These are phyloP conservation scores for Thuidium tamariscinum DNA, from an alignment of 225 moss, liverwort and hornwort genomes.

Conservation along the genomic window DNA sequence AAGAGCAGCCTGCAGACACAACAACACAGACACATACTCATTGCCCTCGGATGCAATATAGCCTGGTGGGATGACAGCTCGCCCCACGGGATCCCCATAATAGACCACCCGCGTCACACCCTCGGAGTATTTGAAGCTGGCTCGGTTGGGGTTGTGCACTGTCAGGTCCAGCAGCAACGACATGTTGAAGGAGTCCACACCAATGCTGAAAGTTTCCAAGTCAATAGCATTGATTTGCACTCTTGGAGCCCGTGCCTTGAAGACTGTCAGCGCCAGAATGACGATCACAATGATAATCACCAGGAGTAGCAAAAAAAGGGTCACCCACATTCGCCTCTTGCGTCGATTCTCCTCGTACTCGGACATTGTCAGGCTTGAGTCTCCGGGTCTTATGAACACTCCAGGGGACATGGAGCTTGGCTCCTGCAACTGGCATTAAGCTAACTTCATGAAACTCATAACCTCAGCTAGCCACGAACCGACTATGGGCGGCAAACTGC, in stretches of 20 bases:
- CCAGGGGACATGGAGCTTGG: not conserved
- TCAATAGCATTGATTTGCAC: conserved; percentile 20
- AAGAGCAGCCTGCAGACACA: conserved; percentile 16
- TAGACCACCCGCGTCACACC: conserved; percentile 15
- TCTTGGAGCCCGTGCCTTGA: conserved; percentile 12
- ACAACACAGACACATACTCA: conserved; percentile 23
- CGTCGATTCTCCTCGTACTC: conserved; percentile 19
- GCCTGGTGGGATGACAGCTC: conserved; percentile 16
- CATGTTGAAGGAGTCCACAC: conserved; percentile 4
- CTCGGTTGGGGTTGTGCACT: conserved; percentile 29
- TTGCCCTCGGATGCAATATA: not conserved
- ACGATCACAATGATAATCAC: not conserved
- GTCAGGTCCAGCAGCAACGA: conserved; percentile 30
- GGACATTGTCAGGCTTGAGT: conserved; percentile 2
- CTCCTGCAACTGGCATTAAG: not conserved
- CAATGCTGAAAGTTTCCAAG: conserved; percentile 15
- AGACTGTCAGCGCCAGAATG: conserved; percentile 23
- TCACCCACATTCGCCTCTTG: conserved; percentile 6
- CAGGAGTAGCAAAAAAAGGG: not conserved
- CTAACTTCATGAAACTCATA: not conserved
- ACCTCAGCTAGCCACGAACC: not conserved
- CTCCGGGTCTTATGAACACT: conserved; percentile 10
- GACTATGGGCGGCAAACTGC: not conserved
- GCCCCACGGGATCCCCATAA: conserved; percentile 18
- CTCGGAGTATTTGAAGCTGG: conserved; percentile 16